phyloP scores from a whole-genome alignment of 805 yeast species.

The Wickerhamomyces tratensis region DNA sequence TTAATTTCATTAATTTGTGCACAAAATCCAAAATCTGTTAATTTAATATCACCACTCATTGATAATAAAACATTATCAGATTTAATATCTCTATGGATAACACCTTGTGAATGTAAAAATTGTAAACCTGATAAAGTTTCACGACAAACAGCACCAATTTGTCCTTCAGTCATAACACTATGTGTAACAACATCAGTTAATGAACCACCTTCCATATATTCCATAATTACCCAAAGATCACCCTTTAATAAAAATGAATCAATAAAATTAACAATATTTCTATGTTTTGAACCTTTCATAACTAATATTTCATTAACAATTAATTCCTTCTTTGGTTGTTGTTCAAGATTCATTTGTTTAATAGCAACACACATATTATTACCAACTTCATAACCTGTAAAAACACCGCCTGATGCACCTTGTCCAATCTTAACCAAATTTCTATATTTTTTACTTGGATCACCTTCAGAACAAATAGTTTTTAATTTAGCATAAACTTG shows the following conservation, averaged over 20 bases:
- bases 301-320: constrained; percentile 93
- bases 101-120: constrained; percentile 85
- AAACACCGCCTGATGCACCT: constrained; percentile 98
- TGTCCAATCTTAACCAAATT: constrained; percentile 85
- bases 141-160: constrained; percentile 89
- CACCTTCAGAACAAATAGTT: constrained; percentile 75
- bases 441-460: constrained; percentile 64
- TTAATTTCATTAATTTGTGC: constrained; percentile 82
- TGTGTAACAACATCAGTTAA: constrained; percentile 93
- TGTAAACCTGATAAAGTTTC: constrained; percentile 83
- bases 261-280: constrained; percentile 88
- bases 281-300: constrained; percentile 86
- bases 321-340: constrained; percentile 91
- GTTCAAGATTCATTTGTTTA: constrained; percentile 90
- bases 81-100: constrained; percentile 92
- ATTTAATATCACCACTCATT: constrained; percentile 78
- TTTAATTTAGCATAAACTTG: constrained; percentile 63
- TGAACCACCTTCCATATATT: constrained; percentile 98
- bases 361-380: constrained; percentile 70
- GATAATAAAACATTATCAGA: constrained; percentile 86
- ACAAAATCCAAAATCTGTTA: constrained; percentile 95
- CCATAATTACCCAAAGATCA: constrained; percentile 96
- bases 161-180: constrained; percentile 81
- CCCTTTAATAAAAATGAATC: constrained; percentile 73
- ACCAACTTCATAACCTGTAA: constrained; percentile 64